Conservation (phyloP, 2,329 filamentous ascomycete species). For the Balansia obtecta region DNA sequence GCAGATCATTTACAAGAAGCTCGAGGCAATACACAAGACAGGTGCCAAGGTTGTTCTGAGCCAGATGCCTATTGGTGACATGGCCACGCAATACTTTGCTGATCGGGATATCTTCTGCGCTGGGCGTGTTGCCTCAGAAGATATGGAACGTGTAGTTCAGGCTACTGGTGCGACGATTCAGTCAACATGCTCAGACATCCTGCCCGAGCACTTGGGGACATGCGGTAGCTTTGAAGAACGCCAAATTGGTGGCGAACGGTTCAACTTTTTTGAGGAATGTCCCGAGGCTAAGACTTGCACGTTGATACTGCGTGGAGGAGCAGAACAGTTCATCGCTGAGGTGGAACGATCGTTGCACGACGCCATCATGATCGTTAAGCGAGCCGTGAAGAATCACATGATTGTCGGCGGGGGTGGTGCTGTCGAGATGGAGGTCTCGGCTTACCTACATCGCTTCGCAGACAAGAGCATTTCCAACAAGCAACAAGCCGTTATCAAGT, state of each 20-base stretch:
- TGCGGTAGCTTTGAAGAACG: conserved; percentile 89
- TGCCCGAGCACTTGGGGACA: conserved; percentile 74
- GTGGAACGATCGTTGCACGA: conserved; percentile 96
- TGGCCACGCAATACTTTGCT: conserved; percentile 95
- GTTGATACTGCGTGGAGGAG: conserved; percentile 83
- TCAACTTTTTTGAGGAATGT: conserved; percentile 97
- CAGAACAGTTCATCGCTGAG: conserved; percentile 98
- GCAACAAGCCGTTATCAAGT: conserved; percentile 95
- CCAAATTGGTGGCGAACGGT: conserved; percentile 93
- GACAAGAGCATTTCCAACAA: conserved; percentile 89
- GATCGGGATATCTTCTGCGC: conserved; percentile 98
- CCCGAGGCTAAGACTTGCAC: conserved; percentile 95
- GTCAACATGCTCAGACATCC: conserved; percentile 94
- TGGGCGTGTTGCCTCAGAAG: conserved; percentile 78
- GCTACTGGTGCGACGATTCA: conserved; percentile 86
- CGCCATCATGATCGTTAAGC: conserved; percentile 99
- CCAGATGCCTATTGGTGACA: conserved; percentile 92
- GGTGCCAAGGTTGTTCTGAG: conserved; percentile 95
- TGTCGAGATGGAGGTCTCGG: conserved; percentile 90
- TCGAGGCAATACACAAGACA: conserved; percentile 86
- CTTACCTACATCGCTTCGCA: conserved; percentile 83
- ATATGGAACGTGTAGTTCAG: conserved; percentile 92
- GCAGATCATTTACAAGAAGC: conserved; percentile 99
- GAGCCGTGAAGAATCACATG: conserved; percentile 84
- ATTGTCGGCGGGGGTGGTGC: conserved; percentile 95